Evolutionary conservation across 768 basidiomycete species (phyloP).

Genomic region (Atractiella rhizophila): DNA sequence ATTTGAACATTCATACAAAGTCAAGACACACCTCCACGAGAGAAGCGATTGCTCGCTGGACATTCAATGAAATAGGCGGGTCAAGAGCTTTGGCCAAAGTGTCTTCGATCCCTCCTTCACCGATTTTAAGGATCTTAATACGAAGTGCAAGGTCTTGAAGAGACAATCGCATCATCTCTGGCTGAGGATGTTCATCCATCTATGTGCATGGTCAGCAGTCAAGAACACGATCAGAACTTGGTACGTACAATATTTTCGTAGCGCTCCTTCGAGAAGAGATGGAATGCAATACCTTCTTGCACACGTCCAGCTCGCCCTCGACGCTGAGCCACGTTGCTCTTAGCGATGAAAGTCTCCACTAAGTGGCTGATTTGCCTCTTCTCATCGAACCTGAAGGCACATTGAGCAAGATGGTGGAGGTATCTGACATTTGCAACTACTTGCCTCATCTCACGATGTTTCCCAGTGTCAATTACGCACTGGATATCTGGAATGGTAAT

Average conservation of each 20-base stretch:
- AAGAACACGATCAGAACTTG: neutral
- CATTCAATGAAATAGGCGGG: constrained; percentile 58
- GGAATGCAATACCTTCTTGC: constrained; percentile 68
- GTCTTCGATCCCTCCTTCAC: constrained; percentile 67
- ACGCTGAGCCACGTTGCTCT: constrained; percentile 24
- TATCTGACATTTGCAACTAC: constrained; percentile 4
- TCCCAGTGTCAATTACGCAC: constrained; percentile 81
- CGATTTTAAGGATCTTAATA: constrained; percentile 81
- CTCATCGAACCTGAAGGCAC: constrained; percentile 77
- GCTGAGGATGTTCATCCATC: constrained; percentile 72
- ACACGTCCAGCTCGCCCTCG: constrained; percentile 82
- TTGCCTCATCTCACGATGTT: constrained; percentile 77
- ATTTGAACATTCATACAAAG: constrained; percentile 28
- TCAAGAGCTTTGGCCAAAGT: constrained; percentile 68
- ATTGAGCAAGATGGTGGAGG: neutral
- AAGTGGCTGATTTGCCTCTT: constrained; percentile 82
- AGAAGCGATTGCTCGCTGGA: constrained; percentile 66
- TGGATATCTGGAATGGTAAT: constrained; percentile 96
- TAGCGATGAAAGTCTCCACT: constrained; percentile 71
- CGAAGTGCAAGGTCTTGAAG: constrained; percentile 71
- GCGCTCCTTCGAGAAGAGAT: constrained; percentile 68
- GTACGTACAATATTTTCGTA: constrained; percentile 49
- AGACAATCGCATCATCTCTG: constrained; percentile 84
- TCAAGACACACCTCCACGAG: constrained; percentile 47
- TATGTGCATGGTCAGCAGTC: constrained; percentile 19